Evolutionary conservation across 176 grass and related monocot species (phyloP).

Genomic region (Panicum miliaceum): DNA sequence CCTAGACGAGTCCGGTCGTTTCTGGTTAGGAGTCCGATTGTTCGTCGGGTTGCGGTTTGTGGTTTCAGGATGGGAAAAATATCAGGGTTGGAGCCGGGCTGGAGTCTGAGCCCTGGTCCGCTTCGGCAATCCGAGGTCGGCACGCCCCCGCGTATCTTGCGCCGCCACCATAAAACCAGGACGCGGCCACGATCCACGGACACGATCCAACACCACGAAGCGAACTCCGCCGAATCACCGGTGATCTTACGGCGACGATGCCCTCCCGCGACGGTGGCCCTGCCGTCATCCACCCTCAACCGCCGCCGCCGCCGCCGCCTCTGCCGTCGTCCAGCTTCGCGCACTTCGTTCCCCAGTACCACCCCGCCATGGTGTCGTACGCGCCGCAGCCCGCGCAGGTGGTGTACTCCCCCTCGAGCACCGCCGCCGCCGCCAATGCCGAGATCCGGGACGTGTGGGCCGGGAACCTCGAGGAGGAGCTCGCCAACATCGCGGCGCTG

Average conservation of each 20-base stretch:
- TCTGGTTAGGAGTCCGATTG: not conserved
- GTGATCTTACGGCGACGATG: not conserved
- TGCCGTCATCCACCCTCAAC: not conserved
- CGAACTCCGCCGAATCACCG: not conserved
- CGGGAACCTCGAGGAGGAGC: slow-evolving; percentile 25
- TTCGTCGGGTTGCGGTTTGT: not conserved
- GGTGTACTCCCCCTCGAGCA: not conserved
- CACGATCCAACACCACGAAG: not conserved
- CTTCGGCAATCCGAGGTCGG: not conserved
- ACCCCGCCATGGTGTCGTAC: not conserved
- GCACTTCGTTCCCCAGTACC: not conserved
- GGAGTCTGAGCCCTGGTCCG: not conserved
- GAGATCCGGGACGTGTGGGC: slow-evolving; percentile 53
- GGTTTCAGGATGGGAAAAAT: not conserved
- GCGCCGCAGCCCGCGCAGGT: not conserved
- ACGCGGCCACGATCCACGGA: not conserved
- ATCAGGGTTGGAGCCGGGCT: not conserved
- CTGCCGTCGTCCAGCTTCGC: not conserved
- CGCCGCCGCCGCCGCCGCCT: not conserved
- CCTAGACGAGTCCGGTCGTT: not conserved
- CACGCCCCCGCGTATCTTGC: not conserved
- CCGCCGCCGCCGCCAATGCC: not conserved
- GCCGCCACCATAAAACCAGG: slow-evolving; percentile 11
- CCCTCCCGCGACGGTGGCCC: not conserved
- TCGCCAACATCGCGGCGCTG: not conserved